Conservation (phyloP, 148 eudicot genomes). For the Rhododendron mucronatum region DNA sequence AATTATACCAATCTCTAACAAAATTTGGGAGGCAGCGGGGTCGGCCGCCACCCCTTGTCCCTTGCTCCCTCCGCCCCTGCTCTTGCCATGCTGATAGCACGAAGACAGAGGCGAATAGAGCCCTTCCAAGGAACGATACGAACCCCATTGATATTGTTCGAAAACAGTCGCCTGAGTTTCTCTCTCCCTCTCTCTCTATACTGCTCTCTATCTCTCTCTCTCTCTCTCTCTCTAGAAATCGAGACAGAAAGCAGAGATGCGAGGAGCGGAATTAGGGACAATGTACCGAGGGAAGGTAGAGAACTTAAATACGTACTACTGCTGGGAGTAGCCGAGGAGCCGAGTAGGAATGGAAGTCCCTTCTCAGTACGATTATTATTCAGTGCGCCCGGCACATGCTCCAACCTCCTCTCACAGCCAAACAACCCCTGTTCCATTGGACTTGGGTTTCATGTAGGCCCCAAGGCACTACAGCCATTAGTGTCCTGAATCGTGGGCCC, state of each 20-base stretch:
- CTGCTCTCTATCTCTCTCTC: background rate
- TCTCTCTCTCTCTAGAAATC: background rate
- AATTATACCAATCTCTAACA: too few species aligned
- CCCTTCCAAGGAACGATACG: constrained; percentile 63
- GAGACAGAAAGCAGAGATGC: background rate
- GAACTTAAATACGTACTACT: background rate
- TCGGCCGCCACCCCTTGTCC: too few species aligned
- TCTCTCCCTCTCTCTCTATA: background rate
- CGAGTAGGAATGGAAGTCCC: too few species aligned
- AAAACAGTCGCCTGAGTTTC: background rate
- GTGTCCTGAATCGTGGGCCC: too few species aligned
- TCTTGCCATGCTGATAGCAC: constrained; percentile 80
- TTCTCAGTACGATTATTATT: background rate
- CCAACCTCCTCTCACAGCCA: background rate
- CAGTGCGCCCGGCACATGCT: background rate
- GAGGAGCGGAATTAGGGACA: background rate
- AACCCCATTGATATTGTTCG: constrained; percentile 22
- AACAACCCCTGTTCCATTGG: too few species aligned
- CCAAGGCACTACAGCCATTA: too few species aligned
- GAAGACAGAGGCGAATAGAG: constrained; percentile 75
- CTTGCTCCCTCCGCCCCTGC: too few species aligned
- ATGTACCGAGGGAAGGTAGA: background rate
- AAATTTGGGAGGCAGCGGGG: too few species aligned
- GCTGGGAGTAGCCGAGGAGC: background rate
- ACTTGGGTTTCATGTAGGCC: too few species aligned